phyloP scores from a whole-genome alignment of 768 basidiomycete species.

The Chalciporus sphaerocephalus region DNA sequence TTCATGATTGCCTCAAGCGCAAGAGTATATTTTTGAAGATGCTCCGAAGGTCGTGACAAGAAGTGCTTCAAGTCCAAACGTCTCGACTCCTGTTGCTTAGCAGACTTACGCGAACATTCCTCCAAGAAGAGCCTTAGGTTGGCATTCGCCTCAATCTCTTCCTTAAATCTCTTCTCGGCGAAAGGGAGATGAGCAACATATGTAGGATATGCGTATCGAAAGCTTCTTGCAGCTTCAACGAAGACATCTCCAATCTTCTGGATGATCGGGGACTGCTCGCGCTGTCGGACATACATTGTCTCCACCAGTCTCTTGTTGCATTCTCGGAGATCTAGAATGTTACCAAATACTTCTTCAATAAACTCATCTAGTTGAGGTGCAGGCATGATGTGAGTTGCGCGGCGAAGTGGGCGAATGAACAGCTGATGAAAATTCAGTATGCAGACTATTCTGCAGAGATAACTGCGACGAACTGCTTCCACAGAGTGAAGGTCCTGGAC shows the following conservation, averaged over 20 bases:
- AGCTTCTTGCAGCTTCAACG: slow-evolving; percentile 80
- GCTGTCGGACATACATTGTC: slow-evolving; percentile 78
- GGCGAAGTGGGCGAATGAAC: slow-evolving; percentile 53
- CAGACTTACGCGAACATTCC: slow-evolving; percentile 41
- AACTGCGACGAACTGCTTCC: slow-evolving; percentile 49
- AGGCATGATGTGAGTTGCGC: slow-evolving; percentile 54
- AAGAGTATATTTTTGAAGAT: slow-evolving; percentile 68
- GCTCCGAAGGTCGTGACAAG: slow-evolving; percentile 57
- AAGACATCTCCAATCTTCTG: slow-evolving; percentile 86
- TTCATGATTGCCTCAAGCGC: slow-evolving; percentile 81
- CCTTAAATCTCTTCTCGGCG: slow-evolving; percentile 83
- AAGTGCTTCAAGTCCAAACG: slow-evolving; percentile 62
- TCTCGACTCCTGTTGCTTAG: slow-evolving; percentile 50
- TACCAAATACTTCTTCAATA: slow-evolving; percentile 86
- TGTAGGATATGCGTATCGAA: slow-evolving; percentile 78
- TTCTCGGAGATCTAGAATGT: slow-evolving; percentile 81
- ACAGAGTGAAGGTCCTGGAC: slow-evolving; percentile 81
- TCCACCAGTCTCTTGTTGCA: slow-evolving; percentile 81
- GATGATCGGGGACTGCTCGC: slow-evolving; percentile 79
- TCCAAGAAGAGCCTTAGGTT: slow-evolving; percentile 84
- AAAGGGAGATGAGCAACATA: slow-evolving; percentile 82
- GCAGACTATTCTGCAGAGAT: slow-evolving; percentile 33
- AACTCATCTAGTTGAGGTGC: slow-evolving; percentile 67
- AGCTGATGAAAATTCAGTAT: slow-evolving; percentile 32
- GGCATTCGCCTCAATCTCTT: slow-evolving; percentile 77